Conservation (phyloP, 768 basidiomycete genomes). For the Cantharellus cinnabarinus region DNA sequence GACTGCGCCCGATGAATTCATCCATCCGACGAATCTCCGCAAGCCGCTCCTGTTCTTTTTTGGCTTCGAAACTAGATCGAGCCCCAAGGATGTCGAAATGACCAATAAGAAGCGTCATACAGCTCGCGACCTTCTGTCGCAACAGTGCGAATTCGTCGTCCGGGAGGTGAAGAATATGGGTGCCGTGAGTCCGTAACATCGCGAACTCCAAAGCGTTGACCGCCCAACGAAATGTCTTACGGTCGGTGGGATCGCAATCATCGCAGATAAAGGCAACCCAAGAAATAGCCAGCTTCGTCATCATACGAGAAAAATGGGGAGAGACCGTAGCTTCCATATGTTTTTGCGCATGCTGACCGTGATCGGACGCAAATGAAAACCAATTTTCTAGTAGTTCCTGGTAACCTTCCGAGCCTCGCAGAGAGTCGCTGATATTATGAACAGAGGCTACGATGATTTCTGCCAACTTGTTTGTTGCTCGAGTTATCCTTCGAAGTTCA, state of each 20-base stretch:
- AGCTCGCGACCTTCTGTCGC: constrained; percentile 78
- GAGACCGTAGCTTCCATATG: constrained; percentile 60
- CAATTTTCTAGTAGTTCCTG: constrained; percentile 86
- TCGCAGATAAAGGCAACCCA: constrained; percentile 99
- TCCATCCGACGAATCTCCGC: constrained; percentile 26
- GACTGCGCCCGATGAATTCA: not conserved
- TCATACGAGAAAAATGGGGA: constrained; percentile 57
- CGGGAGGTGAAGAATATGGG: constrained; percentile 74
- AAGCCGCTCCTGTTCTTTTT: constrained; percentile 72
- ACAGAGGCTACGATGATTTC: constrained; percentile 88
- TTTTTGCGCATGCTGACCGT: constrained; percentile 74
- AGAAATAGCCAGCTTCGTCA: constrained; percentile 81
- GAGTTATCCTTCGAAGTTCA: constrained; percentile 76
- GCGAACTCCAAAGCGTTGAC: constrained; percentile 91
- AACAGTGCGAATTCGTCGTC: constrained; percentile 79
- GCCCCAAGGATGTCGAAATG: constrained; percentile 98
- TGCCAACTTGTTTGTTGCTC: constrained; percentile 73
- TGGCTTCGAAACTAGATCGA: constrained; percentile 66
- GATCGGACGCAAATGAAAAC: constrained; percentile 92
- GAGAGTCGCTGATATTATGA: constrained; percentile 55
- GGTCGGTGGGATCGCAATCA: constrained; percentile 88
- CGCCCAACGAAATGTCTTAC: constrained; percentile 95
- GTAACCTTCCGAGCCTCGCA: constrained; percentile 36
- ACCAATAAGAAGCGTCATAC: constrained; percentile 89
- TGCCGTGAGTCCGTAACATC: constrained; percentile 66